Conservation (phyloP, 202 grass and related monocot species). For the Tripidium arundinaceum region DNA sequence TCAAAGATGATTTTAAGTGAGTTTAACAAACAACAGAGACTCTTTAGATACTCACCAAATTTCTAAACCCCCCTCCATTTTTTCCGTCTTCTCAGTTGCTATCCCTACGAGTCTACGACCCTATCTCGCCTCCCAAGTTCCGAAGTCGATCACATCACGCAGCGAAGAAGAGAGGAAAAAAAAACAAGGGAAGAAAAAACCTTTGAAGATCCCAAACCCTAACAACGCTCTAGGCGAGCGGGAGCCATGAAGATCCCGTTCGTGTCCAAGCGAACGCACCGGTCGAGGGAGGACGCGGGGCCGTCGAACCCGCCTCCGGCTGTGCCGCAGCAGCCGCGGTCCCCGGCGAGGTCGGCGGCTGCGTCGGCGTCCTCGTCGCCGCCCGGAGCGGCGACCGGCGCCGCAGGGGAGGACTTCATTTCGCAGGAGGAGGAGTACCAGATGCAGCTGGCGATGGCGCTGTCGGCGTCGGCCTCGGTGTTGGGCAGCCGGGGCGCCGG, state of each 20-base stretch:
- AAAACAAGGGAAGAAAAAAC: no score
- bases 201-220: constrained; percentile 26
- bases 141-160: no score
- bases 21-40: no score
- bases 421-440: constrained; percentile 82
- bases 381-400: background rate
- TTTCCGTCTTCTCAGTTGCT: no score
- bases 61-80: no score
- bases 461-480: constrained; percentile 54
- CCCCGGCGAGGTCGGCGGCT: constrained; percentile 1
- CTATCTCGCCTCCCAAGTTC: no score
- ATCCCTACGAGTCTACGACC: no score
- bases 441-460: constrained; percentile 84
- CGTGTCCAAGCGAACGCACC: constrained; percentile 61
- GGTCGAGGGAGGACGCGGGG: constrained; percentile 53
- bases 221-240: constrained; percentile 3
- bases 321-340: background rate
- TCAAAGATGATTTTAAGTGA: no score
- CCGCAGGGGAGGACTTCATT: constrained; percentile 57
- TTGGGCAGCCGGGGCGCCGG: constrained; percentile 42
- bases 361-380: constrained; percentile 2
- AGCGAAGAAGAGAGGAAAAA: background rate
- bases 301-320: constrained; percentile 2
- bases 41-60: no score
- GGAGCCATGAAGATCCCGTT: constrained; percentile 72